These are phyloP conservation scores for Paramyrothecium sp. DNA, from an alignment of 2,329 filamentous ascomycete species.

Conservation along the genomic window DNA sequence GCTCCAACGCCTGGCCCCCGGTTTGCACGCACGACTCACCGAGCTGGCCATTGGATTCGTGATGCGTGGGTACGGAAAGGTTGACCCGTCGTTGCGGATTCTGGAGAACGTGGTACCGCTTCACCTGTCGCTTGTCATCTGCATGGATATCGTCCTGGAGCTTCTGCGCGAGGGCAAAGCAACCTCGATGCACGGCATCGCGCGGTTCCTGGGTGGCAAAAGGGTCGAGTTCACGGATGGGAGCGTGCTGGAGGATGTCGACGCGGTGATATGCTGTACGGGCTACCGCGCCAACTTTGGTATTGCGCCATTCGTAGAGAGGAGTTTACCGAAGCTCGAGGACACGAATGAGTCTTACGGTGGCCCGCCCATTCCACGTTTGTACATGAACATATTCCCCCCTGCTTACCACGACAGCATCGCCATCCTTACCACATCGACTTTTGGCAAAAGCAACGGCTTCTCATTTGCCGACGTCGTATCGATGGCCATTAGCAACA, in stretches of 20 bases:
- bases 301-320: conserved; percentile 17
- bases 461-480: conserved; percentile 33
- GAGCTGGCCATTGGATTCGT: conserved; percentile 1
- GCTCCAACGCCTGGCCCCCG: conserved; percentile 12
- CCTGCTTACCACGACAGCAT: conserved; percentile 33
- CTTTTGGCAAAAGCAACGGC: conserved; percentile 25
- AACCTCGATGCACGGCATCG: conserved; percentile 23
- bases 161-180: conserved; percentile 22
- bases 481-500: conserved; percentile 36
- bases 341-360: conserved; percentile 17
- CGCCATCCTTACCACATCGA: conserved; percentile 28
- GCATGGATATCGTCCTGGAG: conserved; percentile 9
- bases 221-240: conserved; percentile 22
- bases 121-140: conserved; percentile 23
- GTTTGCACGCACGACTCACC: neutral
- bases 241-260: conserved; percentile 19
- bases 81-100: conserved; percentile 28
- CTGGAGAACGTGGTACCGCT: conserved; percentile 15
- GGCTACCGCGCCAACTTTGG: conserved; percentile 17
- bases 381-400: conserved; percentile 40
- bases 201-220: conserved; percentile 17
- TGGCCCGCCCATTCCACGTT: conserved; percentile 23
- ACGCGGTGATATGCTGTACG: conserved; percentile 25
- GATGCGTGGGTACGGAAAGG: conserved; percentile 8
- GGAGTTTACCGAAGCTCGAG: conserved; percentile 13